Evolutionary conservation across 2,329 filamentous ascomycete genomes (phyloP).

Genomic region (Graphilbum sp.): DNA sequence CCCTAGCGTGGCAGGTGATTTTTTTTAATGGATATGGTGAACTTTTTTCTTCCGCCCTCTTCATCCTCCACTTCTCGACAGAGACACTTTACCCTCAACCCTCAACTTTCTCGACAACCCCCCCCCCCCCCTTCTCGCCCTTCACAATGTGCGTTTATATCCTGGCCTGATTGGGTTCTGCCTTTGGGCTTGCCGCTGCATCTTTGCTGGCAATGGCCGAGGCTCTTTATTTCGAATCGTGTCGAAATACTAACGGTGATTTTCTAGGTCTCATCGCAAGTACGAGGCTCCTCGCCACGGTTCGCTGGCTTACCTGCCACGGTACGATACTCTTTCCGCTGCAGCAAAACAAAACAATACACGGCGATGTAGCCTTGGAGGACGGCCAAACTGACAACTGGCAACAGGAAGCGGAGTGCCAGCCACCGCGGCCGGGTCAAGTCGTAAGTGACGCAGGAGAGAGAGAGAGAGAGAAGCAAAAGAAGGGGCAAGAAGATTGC

Average conservation of each 20-base stretch:
- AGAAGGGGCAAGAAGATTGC: conserved; percentile 6
- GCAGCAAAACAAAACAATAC: background rate
- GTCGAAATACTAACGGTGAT: conserved; percentile 11
- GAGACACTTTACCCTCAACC: background rate
- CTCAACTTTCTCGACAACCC: conserved; percentile 1
- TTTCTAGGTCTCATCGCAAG: conserved; percentile 36
- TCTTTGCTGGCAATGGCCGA: no score
- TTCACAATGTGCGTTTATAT: conserved; percentile 2
- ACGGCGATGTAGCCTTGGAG: no score
- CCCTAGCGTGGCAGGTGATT: background rate
- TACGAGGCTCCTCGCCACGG: conserved; percentile 86
- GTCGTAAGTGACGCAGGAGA: conserved; percentile 50
- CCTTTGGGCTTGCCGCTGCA: background rate
- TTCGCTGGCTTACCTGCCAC: conserved; percentile 69
- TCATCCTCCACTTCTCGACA: background rate
- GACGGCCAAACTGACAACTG: conserved; percentile 5
- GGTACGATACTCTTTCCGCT: conserved; percentile 7
- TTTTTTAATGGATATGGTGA: background rate
- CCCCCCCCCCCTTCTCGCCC: background rate
- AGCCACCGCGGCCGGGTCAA: conserved; percentile 50
- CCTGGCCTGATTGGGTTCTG: background rate
- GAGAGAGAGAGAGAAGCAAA: background rate
- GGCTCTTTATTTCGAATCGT: no score
- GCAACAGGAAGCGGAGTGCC: conserved; percentile 11
- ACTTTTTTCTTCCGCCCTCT: background rate